Evolutionary conservation across 345 rosid species (phyloP).

Genomic region (Nasturtium officinale): DNA sequence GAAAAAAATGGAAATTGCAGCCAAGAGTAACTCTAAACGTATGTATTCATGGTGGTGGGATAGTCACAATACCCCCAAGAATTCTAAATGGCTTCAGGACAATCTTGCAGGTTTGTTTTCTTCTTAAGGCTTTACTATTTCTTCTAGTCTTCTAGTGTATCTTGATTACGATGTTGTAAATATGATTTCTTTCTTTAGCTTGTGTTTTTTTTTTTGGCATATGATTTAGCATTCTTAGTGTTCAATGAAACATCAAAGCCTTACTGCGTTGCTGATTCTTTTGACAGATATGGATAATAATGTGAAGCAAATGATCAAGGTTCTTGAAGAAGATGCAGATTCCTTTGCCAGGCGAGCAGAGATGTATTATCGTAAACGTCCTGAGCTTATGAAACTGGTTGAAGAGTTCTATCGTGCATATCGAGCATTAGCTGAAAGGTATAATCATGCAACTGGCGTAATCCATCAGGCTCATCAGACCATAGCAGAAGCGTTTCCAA

Average conservation of each 20-base stretch:
- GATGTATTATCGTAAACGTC: conserved; percentile 94
- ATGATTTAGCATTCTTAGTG: neutral
- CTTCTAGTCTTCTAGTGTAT: neutral
- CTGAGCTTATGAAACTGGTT: conserved; percentile 88
- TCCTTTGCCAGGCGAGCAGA: conserved; percentile 96
- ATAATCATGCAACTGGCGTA: conserved; percentile 91
- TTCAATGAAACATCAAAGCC: neutral
- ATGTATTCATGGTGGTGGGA: conserved; percentile 99
- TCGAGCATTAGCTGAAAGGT: conserved; percentile 96
- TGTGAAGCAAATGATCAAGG: conserved; percentile 91
- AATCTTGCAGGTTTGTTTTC: conserved; percentile 75
- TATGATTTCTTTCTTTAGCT: neutral
- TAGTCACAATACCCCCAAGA: conserved; percentile 91
- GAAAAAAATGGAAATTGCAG: conserved; percentile 32
- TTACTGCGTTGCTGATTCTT: neutral
- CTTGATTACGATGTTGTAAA: neutral
- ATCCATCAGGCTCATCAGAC: conserved; percentile 83
- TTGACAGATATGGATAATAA: conserved; percentile 87
- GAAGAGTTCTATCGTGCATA: conserved; percentile 97
- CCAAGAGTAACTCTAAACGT: conserved; percentile 56
- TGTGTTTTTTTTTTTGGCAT: neutral
- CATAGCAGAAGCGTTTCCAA: conserved; percentile 89
- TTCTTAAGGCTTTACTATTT: neutral
- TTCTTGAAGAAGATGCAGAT: conserved; percentile 98
- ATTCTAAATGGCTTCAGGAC: conserved; percentile 95